Evolutionary conservation across 164 flowering plant genomes (phyloP).

Genomic region (Piper longum): DNA sequence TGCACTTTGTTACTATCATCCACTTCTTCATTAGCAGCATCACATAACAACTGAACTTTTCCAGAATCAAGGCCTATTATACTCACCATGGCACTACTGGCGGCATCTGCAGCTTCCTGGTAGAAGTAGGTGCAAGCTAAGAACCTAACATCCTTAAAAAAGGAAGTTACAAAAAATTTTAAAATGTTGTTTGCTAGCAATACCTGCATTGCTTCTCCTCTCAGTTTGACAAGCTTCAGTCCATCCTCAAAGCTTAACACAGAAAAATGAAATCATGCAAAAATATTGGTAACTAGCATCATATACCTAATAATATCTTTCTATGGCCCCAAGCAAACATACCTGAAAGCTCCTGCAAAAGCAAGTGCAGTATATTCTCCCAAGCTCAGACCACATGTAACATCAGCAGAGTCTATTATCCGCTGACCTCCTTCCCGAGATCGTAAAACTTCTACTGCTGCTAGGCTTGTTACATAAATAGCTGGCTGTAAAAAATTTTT

Average conservation of each 20-base stretch:
- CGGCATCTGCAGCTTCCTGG: slow-evolving; percentile 97
- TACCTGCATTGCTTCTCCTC: slow-evolving; percentile 99
- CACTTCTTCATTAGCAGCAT: slow-evolving; percentile 94
- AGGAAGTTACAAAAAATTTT: neutral
- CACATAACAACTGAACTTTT: slow-evolving; percentile 84
- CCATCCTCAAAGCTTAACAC: slow-evolving; percentile 88
- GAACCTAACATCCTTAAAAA: neutral
- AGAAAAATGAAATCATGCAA: neutral
- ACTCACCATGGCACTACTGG: slow-evolving; percentile 93
- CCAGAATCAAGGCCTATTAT: slow-evolving; percentile 84
- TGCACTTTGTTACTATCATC: slow-evolving; percentile 76
- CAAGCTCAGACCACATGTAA: slow-evolving; percentile 96
- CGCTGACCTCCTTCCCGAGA: slow-evolving; percentile 91
- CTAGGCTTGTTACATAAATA: slow-evolving; percentile 92
- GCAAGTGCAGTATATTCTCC: slow-evolving; percentile 99
- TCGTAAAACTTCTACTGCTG: slow-evolving; percentile 86
- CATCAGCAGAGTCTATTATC: slow-evolving; percentile 90
- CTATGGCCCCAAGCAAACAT: neutral
- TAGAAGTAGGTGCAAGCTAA: slow-evolving; percentile 5
- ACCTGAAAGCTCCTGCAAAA: slow-evolving; percentile 99
- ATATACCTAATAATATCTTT: neutral
- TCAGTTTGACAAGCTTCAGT: slow-evolving; percentile 83
- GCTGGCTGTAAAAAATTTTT: slow-evolving; percentile 61
- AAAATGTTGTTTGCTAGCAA: neutral
- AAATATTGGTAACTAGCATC: neutral